Conservation (phyloP, 345 rosid species). For the Moringa oleifera region DNA sequence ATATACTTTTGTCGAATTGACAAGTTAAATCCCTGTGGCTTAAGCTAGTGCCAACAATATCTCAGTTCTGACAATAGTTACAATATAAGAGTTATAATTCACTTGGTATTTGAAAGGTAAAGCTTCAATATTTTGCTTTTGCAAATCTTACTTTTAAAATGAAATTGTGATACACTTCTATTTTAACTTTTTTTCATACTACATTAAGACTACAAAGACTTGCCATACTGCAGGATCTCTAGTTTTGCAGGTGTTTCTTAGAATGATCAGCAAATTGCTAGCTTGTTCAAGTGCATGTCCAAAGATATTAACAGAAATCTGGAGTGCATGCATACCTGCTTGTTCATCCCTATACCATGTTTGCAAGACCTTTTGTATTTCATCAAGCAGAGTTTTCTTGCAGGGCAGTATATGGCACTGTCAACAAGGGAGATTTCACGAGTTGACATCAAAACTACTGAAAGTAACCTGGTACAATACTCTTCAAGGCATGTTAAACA, state of each 20-base stretch:
- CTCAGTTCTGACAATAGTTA: not conserved
- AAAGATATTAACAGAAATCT: not conserved
- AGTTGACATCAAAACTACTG: slow-evolving; percentile 27
- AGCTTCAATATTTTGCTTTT: no score
- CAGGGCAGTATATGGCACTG: slow-evolving; percentile 15
- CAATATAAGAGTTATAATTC: not conserved
- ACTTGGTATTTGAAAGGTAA: not conserved
- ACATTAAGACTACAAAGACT: no score
- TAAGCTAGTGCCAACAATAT: not conserved
- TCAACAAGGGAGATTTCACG: slow-evolving; percentile 22
- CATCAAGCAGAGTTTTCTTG: not conserved
- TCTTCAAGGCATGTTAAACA: slow-evolving; percentile 20
- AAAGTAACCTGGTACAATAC: slow-evolving; percentile 27
- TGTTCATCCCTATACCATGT: no score
- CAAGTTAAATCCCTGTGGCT: not conserved
- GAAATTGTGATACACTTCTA: no score
- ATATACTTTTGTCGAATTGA: no score
- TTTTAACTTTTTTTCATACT: no score
- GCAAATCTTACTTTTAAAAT: no score
- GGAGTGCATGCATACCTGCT: no score
- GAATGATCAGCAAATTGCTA: not conserved
- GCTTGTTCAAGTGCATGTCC: not conserved
- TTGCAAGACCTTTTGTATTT: no score
- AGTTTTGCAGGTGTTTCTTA: not conserved
- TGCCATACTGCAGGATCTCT: not conserved